Evolutionary conservation across 805 yeast genomes (phyloP).

Genomic region (Priceomyces castillae): DNA sequence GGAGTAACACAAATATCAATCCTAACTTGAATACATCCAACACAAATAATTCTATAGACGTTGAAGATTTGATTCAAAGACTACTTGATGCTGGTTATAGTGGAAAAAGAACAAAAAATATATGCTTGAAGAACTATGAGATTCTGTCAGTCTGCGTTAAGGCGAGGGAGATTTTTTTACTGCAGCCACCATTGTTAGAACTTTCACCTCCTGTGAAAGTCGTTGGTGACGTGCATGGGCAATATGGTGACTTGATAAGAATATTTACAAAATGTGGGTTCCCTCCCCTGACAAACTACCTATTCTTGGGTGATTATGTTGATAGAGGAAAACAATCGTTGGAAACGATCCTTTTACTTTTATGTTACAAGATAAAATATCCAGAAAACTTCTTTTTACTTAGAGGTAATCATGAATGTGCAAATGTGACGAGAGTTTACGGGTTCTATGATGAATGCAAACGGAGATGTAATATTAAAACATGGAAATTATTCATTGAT

Average conservation of each 20-base stretch:
- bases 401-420: conserved; percentile 97
- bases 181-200: conserved; percentile 88
- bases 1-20: neutral
- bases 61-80: conserved; percentile 88
- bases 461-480: conserved; percentile 84
- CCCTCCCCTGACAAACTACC: conserved; percentile 90
- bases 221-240: conserved; percentile 96
- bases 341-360: conserved; percentile 81
- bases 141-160: conserved; percentile 81
- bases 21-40: conserved; percentile 6
- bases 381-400: conserved; percentile 93
- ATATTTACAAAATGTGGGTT: conserved; percentile 94
- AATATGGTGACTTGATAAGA: conserved; percentile 85
- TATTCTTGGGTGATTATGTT: conserved; percentile 94
- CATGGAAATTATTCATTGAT: conserved; percentile 92
- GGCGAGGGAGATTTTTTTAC: conserved; percentile 84
- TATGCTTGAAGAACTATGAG: conserved; percentile 87
- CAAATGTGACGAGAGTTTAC: conserved; percentile 92
- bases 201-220: conserved; percentile 82
- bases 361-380: conserved; percentile 93
- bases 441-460: conserved; percentile 99
- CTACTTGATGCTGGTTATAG: conserved; percentile 93
- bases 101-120: conserved; percentile 86
- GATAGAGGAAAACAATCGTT: conserved; percentile 96
- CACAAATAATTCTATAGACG: conserved; percentile 35